Conservation (phyloP, 2,329 filamentous ascomycete genomes). For the Fusarium xylarioides region DNA sequence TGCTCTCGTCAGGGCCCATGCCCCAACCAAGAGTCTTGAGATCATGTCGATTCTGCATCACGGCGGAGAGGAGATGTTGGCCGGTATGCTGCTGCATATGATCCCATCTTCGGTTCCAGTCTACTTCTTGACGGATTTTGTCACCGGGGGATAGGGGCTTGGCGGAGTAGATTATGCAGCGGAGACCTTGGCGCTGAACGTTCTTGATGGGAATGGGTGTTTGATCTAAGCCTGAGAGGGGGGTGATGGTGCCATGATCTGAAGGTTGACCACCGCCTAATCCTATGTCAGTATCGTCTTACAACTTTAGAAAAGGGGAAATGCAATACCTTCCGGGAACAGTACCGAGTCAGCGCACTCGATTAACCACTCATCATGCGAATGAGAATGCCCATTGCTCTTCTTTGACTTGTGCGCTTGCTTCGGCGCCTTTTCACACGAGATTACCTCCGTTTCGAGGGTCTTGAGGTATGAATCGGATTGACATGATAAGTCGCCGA, state of each 20-base stretch:
- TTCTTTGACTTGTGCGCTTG: constrained; percentile 33
- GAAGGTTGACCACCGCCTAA: constrained; percentile 46
- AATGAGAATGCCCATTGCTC: constrained; percentile 30
- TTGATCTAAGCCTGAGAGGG: constrained; percentile 5
- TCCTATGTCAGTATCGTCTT: neutral
- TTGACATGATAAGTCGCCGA: constrained; percentile 45
- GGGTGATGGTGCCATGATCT: constrained; percentile 40
- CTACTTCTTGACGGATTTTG: constrained; percentile 40
- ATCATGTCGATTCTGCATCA: constrained; percentile 40
- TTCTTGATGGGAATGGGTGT: constrained; percentile 34
- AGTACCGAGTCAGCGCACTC: constrained; percentile 46
- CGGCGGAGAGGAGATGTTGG: constrained; percentile 45
- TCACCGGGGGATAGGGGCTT: constrained; percentile 29
- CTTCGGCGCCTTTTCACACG: constrained; percentile 39
- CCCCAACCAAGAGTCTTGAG: constrained; percentile 45
- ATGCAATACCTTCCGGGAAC: constrained; percentile 42
- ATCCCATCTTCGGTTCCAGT: constrained; percentile 45
- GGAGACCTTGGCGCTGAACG: constrained; percentile 42
- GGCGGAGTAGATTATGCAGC: constrained; percentile 39
- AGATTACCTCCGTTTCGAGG: constrained; percentile 41
- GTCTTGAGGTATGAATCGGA: constrained; percentile 39
- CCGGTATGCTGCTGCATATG: constrained; percentile 49
- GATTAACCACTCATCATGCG: constrained; percentile 42
- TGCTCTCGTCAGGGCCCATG: constrained; percentile 40
- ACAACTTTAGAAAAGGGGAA: fast-evolving